Evolutionary conservation across 2,329 filamentous ascomycete species (phyloP), one percentile per base, ranked within the genome.

Genomic region (Aspergillus sp.): DNA sequence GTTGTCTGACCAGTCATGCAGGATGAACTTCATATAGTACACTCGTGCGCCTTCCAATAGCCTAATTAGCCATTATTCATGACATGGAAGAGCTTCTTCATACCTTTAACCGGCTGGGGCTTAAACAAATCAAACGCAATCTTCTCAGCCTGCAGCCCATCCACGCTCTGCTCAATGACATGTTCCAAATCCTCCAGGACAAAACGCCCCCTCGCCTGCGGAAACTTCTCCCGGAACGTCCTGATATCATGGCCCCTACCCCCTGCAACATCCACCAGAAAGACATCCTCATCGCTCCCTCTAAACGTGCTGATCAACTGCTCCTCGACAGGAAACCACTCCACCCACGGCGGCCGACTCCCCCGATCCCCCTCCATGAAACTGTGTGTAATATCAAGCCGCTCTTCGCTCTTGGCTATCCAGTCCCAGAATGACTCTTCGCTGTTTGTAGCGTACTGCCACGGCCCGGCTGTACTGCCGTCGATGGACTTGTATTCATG

Each of bases 1-100:
- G 3, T 63, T 62, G 50, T 73, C 67, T 4, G 69, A 65, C 66
- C 69, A 74, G 55, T 73, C 68, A 48, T 73, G 71, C 27, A 73
- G 58, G 37, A 73, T 62, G 25, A 62, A 62, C 44, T 70, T 69
- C 61, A 73, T 65, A 49, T 70, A 60, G 41, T 60, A 60, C 3
- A 57, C 43, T 11, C 45, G 46, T 8, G 58, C 51, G 3, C 55
- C 58, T 60, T 15, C 17, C 0, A 63, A 53, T 17, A 25, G 33
- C 15, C 27, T 11, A 31, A n/a, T 31, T n/a, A 40, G 15, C 27
- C 27, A 11, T 11, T 6, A 14, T n/a, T 3, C 2, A 37, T 12
- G 7, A 43, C 6, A 23, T 3, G 15, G 1, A 17, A 21, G 17
- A 12, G 3, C 3, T 14, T 19, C 3, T 14, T 19, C n/a, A 25